Percentiles rank a stretch among this genome's conserved stretches.
Evolutionary conservation across 1,284 basidiomycete genomes (phyloP).

Genomic region (Sphagnurus paluster): DNA sequence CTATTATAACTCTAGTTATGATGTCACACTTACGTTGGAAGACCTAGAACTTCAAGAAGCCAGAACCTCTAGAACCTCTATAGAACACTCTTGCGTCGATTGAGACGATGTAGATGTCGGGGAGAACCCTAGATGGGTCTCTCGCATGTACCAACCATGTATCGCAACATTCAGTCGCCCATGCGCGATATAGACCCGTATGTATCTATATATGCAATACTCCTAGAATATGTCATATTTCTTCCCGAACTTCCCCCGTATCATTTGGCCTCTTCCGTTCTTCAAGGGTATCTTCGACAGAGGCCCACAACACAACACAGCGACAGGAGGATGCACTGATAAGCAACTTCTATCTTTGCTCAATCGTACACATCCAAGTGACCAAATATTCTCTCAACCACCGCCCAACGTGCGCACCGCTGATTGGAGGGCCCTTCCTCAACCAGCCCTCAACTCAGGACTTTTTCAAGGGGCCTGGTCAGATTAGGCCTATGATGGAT

Average conservation of each 20-base stretch:
- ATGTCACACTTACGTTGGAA: background rate
- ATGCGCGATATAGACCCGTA: background rate
- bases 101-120: conserved; percentile 2
- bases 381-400: too few species aligned
- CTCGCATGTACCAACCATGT: background rate
- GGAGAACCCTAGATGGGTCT: conserved; percentile 9
- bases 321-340: background rate
- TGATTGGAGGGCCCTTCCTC: conserved; percentile 12
- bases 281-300: background rate
- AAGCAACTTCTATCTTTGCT: too few species aligned
- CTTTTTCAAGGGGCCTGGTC: background rate
- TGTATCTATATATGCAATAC: background rate
- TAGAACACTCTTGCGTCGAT: too few species aligned
- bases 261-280: too few species aligned
- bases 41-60: background rate
- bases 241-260: background rate
- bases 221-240: background rate
- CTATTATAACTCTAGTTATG: background rate
- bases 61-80: too few species aligned
- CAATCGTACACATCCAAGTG: background rate
- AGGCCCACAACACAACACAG: background rate
- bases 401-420: conserved; percentile 10
- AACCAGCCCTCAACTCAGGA: background rate
- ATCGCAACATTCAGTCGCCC: background rate
- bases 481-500: conserved; percentile 6